These are phyloP conservation scores for Arthrobotrys sphaeroides DNA, from an alignment of 2,329 filamentous ascomycete species.

Conservation along the genomic window DNA sequence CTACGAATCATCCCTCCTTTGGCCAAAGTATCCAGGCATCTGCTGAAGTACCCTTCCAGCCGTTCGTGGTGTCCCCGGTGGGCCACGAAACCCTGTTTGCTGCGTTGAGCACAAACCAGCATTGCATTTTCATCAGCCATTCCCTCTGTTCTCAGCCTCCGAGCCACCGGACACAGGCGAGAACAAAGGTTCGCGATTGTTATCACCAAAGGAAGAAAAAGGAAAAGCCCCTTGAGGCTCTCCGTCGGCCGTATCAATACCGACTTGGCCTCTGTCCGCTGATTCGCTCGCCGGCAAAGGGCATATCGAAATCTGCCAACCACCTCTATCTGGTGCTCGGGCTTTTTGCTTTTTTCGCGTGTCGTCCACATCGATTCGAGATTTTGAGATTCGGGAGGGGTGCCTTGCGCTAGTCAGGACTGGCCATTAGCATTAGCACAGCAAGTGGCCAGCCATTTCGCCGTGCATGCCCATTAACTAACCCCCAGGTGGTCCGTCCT, in stretches of 20 bases:
- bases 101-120: conserved; percentile 10
- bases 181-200: background rate
- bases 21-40: background rate
- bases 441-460: conserved; percentile 37
- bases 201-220: background rate
- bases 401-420: conserved; percentile 50
- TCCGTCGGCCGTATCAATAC: conserved; percentile 13
- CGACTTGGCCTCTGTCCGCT: background rate
- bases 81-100: conserved; percentile 13
- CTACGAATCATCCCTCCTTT: background rate
- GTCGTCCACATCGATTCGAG: conserved; percentile 52
- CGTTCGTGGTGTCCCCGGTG: background rate
- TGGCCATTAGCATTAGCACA: conserved; percentile 42
- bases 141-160: conserved; percentile 38
- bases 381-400: conserved; percentile 52
- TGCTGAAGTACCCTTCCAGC: background rate
- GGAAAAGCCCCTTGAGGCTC: background rate
- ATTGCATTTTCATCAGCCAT: conserved; percentile 33
- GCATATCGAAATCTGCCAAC: conserved; percentile 38
- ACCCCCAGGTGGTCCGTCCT: conserved; percentile 29
- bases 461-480: conserved; percentile 34
- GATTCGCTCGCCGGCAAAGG: conserved; percentile 24
- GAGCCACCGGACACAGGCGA: conserved; percentile 5
- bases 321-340: conserved; percentile 25
- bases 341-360: conserved; percentile 43